Percentiles rank a stretch among this genome's conserved stretches.
Evolutionary conservation across 441 rosid species (phyloP).

Genomic region (Populus hybrid): DNA sequence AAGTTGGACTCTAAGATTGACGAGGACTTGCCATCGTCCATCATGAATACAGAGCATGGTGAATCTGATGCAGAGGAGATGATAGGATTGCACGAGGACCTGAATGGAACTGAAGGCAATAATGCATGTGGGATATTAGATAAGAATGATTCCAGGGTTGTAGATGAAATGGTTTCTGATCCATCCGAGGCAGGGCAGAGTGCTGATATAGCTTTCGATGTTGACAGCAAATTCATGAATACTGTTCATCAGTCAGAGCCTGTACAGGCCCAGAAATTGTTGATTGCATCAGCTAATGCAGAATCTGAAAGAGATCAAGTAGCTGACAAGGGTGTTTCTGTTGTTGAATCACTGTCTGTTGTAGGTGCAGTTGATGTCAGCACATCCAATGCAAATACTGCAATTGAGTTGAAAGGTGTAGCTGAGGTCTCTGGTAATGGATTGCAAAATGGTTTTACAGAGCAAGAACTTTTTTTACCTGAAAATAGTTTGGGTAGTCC

Average conservation of each 20-base stretch:
- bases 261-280: conserved; percentile 26
- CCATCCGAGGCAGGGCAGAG: conserved; percentile 23
- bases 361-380: conserved; percentile 30
- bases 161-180: conserved; percentile 32
- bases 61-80: conserved; percentile 32
- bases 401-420: conserved; percentile 29
- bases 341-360: conserved; percentile 24
- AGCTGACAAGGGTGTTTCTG: conserved; percentile 24
- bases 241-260: conserved; percentile 30
- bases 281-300: conserved; percentile 25
- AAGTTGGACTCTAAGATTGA: conserved; percentile 43
- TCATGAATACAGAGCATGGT: conserved; percentile 32
- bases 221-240: conserved; percentile 27
- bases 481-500: conserved; percentile 27
- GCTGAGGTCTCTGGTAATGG: conserved; percentile 37
- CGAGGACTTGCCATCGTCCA: conserved; percentile 34
- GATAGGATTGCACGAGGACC: conserved; percentile 34
- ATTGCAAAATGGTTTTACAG: conserved; percentile 28
- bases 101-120: conserved; percentile 38
- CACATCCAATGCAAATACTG: conserved; percentile 32
- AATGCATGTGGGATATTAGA: conserved; percentile 24
- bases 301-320: conserved; percentile 29
- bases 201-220: conserved; percentile 25
- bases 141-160: conserved; percentile 30
- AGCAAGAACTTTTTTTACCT: conserved; percentile 21